Base-by-base conservation (phyloP, 2,329 filamentous ascomycete genomes). In the Triangularia verruculosa region DNA sequence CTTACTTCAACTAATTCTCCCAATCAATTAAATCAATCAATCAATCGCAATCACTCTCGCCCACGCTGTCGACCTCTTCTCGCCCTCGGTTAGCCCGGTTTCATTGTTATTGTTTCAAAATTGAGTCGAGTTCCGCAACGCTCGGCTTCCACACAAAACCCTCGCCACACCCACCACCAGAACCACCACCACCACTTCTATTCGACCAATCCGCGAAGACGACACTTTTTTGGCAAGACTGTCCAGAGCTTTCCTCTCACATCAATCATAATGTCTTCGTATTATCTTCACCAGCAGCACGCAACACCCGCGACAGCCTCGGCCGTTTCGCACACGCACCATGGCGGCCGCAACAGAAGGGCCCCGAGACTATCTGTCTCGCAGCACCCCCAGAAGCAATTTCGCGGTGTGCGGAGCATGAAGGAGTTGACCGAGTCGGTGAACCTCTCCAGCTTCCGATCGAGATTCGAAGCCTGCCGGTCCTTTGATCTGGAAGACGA, bases 401-500 rank as follows among this genome's bases (percentile, higher is more conserved):
- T 92, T 75, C 90, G 93, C 67, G 89, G 89, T 68, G 89, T 93
- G 61, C 89, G 91, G 74, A 91, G 89, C 73, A 92, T 94, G 79
- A 93, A 96, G 78, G 93, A 97, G 76, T 80, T 92, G 68, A 88
- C 88, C 71, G 93, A 96, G 77, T 84, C 89, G n/a, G 87, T 87
- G 20, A 86, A 88, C 58, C 82, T 96, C 65, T 84, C 85, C 66
- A 87, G 88, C 67, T 97, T 96, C 81, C 90, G 94, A 71, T 87
- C 87, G 70, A 89, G 93, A 74, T 96, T 96, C 71, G 93, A 98
- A 80, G 91, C 92, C 68, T 92, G 91, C 64, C 88, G 93, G 64
- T 97, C 93, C 9, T 98, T 98, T 74, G 94, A 98, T 71, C 84
- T 98, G 67, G 94, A 97, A 74, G 94, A 98, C 75, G 94, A 98